Evolutionary conservation across 306 rosid genomes (phyloP).

Genomic region (Adenanthera pavonina): DNA sequence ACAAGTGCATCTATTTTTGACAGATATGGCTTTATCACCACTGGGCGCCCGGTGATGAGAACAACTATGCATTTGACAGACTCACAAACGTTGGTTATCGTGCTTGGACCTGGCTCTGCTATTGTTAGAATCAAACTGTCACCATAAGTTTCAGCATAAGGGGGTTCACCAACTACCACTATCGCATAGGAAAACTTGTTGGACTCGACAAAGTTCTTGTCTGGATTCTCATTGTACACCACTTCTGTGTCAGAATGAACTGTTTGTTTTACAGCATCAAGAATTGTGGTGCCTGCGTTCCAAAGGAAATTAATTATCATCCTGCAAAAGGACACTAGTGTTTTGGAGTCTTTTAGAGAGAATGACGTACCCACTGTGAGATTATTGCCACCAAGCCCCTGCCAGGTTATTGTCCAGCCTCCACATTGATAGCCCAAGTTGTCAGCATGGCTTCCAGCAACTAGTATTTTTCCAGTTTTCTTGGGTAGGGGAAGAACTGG

Average conservation of each 20-base stretch:
- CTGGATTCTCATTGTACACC: constrained; percentile 78
- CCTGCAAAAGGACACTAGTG: not conserved
- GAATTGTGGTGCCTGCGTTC: constrained; percentile 81
- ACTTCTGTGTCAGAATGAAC: constrained; percentile 72
- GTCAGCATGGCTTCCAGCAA: constrained; percentile 91
- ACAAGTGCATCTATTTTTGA: constrained; percentile 73
- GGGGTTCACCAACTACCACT: constrained; percentile 87
- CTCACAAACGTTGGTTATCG: constrained; percentile 72
- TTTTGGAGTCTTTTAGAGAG: not conserved
- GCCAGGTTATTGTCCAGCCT: constrained; percentile 99
- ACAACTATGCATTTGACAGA: constrained; percentile 70
- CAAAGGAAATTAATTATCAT: not conserved
- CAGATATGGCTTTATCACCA: constrained; percentile 77
- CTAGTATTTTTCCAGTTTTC: constrained; percentile 72
- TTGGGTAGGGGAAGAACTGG: constrained; percentile 94
- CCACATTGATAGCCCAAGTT: constrained; percentile 94
- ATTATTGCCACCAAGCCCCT: constrained; percentile 77
- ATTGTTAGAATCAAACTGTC: constrained; percentile 79
- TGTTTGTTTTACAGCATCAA: constrained; percentile 69
- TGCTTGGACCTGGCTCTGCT: constrained; percentile 74
- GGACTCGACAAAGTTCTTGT: constrained; percentile 64
- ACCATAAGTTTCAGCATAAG: constrained; percentile 82
- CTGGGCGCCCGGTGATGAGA: constrained; percentile 85
- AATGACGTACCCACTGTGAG: constrained; percentile 69
- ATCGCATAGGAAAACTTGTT: constrained; percentile 68